A percentile compares a stretch with the other conserved stretches of the same genome.
phyloP scores from a whole-genome alignment of 2,329 filamentous ascomycete genomes.

The Aspergillus viridinutans region DNA sequence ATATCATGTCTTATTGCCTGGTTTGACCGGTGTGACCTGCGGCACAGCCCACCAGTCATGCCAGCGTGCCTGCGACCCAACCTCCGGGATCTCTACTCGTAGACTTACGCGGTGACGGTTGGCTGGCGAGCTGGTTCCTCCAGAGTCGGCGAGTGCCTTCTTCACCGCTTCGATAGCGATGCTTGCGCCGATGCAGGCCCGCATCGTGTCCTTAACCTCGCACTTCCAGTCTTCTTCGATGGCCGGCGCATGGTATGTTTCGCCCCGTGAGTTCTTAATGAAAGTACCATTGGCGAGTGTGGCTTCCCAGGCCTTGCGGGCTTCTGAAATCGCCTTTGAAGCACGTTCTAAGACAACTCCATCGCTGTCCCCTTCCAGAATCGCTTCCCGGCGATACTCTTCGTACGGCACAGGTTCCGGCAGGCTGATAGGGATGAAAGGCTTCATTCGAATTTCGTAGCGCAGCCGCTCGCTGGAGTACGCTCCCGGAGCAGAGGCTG shows the following conservation, averaged over 20 bases:
- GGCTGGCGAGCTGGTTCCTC: background rate
- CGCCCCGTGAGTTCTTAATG: conserved; percentile 12
- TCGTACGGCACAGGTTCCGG: conserved; percentile 64
- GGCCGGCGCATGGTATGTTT: conserved; percentile 39
- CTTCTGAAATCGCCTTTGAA: conserved; percentile 34
- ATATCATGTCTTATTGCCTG: conserved; percentile 12
- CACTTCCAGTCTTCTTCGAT: conserved; percentile 59
- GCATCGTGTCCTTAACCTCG: conserved; percentile 58
- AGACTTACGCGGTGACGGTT: conserved; percentile 15
- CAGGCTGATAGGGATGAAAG: conserved; percentile 65
- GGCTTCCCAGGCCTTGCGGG: conserved; percentile 42
- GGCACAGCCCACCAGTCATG: conserved; percentile 46
- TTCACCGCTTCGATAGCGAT: conserved; percentile 60
- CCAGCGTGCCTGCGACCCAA: conserved; percentile 39
- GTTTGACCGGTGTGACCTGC: conserved; percentile 24
- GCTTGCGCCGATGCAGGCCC: conserved; percentile 66
- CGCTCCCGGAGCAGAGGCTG: conserved; percentile 49
- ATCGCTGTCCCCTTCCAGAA: conserved; percentile 43
- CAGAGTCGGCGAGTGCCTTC: conserved; percentile 48
- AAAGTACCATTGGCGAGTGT: conserved; percentile 39
- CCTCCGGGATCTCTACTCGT: conserved; percentile 34
- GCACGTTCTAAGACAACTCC: conserved; percentile 38
- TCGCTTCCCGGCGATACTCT: conserved; percentile 50
- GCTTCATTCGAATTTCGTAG: conserved; percentile 83
- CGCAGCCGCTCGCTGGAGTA: conserved; percentile 66